Conservation (phyloP, 805 yeast genomes). For the Kockiozyma suomiensis region DNA sequence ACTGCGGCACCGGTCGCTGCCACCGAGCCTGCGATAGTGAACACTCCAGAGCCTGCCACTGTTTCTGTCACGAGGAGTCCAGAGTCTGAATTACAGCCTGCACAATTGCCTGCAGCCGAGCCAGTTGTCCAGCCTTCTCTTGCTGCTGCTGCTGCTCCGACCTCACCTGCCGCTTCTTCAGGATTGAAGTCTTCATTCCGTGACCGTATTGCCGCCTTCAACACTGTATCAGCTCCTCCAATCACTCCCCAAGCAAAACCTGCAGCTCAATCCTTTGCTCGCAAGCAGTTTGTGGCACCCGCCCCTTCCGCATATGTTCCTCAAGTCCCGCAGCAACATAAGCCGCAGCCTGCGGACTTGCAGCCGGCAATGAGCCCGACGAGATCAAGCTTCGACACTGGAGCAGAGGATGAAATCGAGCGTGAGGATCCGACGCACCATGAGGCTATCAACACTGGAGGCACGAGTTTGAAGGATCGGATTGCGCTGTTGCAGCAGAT, state of each 20-base stretch:
- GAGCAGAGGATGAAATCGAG: slow-evolving; percentile 3
- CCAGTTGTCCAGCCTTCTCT: background rate
- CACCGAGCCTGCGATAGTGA: background rate
- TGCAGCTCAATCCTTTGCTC: slow-evolving; percentile 53
- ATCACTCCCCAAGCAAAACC: slow-evolving; percentile 45
- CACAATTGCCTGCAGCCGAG: background rate
- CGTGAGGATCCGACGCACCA: slow-evolving; percentile 21
- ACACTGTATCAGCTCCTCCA: slow-evolving; percentile 47
- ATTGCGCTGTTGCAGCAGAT: slow-evolving; percentile 80
- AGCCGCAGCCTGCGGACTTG: background rate
- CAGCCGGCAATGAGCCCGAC: background rate
- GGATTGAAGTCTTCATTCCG: slow-evolving; percentile 43
- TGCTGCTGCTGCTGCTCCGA: background rate
- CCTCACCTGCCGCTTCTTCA: background rate
- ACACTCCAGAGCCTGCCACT: background rate
- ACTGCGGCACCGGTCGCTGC: background rate
- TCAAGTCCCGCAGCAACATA: slow-evolving; percentile 21
- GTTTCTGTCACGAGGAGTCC: background rate
- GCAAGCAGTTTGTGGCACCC: slow-evolving; percentile 59
- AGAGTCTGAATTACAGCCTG: background rate
- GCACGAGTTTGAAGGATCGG: slow-evolving; percentile 78
- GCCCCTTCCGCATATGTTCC: slow-evolving; percentile 49
- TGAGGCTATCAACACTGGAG: slow-evolving; percentile 32
- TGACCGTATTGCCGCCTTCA: slow-evolving; percentile 56
- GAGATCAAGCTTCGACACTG: slow-evolving; percentile 11